phyloP scores from a whole-genome alignment of 495 filamentous ascomycete species.

The Umbilicaria muhlenbergii region DNA sequence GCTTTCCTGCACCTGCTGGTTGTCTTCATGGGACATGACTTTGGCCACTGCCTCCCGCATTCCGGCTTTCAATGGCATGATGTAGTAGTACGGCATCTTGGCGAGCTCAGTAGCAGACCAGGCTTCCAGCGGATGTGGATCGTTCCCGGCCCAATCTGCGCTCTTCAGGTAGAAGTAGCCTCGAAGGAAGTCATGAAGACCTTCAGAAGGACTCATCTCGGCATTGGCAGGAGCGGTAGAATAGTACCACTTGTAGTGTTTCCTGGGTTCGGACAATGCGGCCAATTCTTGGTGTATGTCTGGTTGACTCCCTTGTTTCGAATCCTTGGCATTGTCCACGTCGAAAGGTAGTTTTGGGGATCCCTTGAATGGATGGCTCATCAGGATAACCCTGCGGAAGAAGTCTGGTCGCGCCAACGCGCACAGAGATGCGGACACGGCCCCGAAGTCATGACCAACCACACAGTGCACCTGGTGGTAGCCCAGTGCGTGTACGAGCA shows the following conservation, averaged over 20 bases:
- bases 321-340: conserved; percentile 17
- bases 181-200: conserved; percentile 40
- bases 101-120: conserved; percentile 41
- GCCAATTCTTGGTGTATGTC: conserved; percentile 43
- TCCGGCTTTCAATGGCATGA: conserved; percentile 40
- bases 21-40: conserved; percentile 36
- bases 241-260: conserved; percentile 62
- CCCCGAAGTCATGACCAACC: conserved; percentile 54
- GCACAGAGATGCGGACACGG: conserved; percentile 39
- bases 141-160: conserved; percentile 40
- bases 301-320: conserved; percentile 10
- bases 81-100: conserved; percentile 50
- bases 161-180: conserved; percentile 57
- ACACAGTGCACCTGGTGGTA: conserved; percentile 42
- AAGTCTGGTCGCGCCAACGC: conserved; percentile 49
- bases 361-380: conserved; percentile 42
- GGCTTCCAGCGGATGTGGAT: conserved; percentile 31
- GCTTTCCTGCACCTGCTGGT: conserved; percentile 2
- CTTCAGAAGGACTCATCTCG: conserved; percentile 42
- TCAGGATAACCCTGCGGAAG: conserved; percentile 36
- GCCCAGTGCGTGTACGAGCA: conserved; percentile 43
- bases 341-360: conserved; percentile 34
- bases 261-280: conserved; percentile 32
- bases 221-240: conserved; percentile 35
- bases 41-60: conserved; percentile 41